A percentile compares a stretch with the other conserved stretches of the same genome.
Conservation (phyloP, 2,329 filamentous ascomycete species). For the Tympanopsis confertula region DNA sequence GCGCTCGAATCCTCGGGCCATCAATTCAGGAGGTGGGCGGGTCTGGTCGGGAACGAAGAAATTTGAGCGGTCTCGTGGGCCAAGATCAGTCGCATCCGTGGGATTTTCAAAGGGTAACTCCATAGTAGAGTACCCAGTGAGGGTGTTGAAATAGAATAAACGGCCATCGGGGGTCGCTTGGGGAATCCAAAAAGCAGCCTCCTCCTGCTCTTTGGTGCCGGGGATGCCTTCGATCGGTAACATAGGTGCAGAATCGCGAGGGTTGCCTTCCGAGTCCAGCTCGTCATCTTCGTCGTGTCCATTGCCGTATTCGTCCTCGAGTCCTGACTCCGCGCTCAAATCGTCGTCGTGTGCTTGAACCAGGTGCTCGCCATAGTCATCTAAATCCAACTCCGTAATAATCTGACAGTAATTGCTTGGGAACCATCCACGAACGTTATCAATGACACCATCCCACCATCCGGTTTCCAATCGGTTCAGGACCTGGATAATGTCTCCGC, state of each 20-base stretch:
- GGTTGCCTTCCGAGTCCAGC: constrained; percentile 51
- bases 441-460: constrained; percentile 99
- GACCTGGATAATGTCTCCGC: constrained; percentile 95
- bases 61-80: constrained; percentile 79
- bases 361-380: constrained; percentile 44
- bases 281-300: constrained; percentile 61
- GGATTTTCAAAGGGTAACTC: constrained; percentile 90
- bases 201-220: background rate
- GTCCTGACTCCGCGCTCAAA: constrained; percentile 53
- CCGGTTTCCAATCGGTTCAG: constrained; percentile 96
- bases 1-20: constrained; percentile 69
- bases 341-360: constrained; percentile 52
- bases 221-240: background rate
- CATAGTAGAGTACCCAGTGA: constrained; percentile 89
- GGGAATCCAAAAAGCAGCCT: constrained; percentile 92
- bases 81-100: constrained; percentile 65
- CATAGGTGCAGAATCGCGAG: constrained; percentile 31
- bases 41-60: constrained; percentile 82
- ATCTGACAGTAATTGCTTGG: constrained; percentile 96
- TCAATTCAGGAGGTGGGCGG: constrained; percentile 78
- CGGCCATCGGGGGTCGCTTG: constrained; percentile 89
- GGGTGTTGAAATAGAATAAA: constrained; percentile 95
- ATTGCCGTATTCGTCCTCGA: constrained; percentile 29
- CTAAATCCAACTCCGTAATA: constrained; percentile 61
- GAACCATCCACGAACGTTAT: constrained; percentile 95